Evolutionary conservation across 2,329 filamentous ascomycete species (phyloP).

Genomic region (Penicillium sp.): DNA sequence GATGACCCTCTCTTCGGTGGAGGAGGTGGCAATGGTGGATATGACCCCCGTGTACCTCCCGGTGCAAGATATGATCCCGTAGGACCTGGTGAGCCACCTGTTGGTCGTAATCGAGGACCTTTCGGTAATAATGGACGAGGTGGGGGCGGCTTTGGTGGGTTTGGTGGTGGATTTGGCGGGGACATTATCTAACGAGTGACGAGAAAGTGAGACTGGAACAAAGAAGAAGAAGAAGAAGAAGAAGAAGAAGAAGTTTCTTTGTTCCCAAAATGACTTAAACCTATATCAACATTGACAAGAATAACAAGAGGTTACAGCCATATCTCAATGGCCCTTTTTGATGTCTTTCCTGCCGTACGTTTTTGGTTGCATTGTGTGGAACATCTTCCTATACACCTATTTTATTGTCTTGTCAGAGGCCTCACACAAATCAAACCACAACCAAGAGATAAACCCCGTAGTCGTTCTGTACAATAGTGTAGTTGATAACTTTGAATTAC

Average conservation of each 20-base stretch:
- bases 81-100: constrained; percentile 63
- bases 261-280: neutral
- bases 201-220: neutral
- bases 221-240: neutral
- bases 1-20: constrained; percentile 80
- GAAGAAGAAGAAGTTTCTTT: neutral
- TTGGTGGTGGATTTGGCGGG: constrained; percentile 52
- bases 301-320: neutral
- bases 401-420: neutral
- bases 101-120: constrained; percentile 47
- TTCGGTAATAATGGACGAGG: constrained; percentile 40
- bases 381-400: neutral
- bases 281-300: neutral
- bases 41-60: constrained; percentile 74
- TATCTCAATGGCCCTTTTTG: neutral
- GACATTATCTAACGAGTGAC: constrained; percentile 40
- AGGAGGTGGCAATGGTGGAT: constrained; percentile 50
- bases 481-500: constrained; percentile 2
- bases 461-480: neutral
- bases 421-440: neutral
- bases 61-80: constrained; percentile 91
- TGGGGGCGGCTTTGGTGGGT: constrained; percentile 54
- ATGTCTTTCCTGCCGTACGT: neutral
- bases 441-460: neutral
- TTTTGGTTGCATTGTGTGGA: neutral